Evolutionary conservation across 805 yeast genomes (phyloP).

Genomic region (Ogataea siamensis): DNA sequence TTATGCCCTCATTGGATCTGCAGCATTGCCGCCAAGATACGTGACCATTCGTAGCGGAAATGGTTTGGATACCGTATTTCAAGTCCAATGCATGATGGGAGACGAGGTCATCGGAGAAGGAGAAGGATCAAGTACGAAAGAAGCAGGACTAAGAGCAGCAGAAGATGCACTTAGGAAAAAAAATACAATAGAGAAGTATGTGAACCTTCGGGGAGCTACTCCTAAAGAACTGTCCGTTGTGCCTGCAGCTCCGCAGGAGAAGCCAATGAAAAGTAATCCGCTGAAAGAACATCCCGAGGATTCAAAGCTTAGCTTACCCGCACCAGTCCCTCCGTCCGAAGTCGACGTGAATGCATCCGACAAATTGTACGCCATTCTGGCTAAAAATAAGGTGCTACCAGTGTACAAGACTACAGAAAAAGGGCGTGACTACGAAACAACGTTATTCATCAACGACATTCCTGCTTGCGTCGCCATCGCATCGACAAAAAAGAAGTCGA

Average conservation of each 20-base stretch:
- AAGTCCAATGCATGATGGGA: slow-evolving; percentile 65
- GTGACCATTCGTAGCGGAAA: slow-evolving; percentile 45
- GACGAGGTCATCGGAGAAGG: slow-evolving; percentile 73
- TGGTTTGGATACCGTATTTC: slow-evolving; percentile 50
- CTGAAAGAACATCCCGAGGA: slow-evolving; percentile 3
- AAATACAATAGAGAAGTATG: slow-evolving; percentile 60
- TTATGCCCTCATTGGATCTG: slow-evolving; percentile 78
- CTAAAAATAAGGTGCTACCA: slow-evolving; percentile 29
- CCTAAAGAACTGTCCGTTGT: slow-evolving; percentile 38
- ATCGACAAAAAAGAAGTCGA: slow-evolving; percentile 37
- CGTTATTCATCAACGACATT: slow-evolving; percentile 32
- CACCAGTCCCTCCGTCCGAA: slow-evolving; percentile 17
- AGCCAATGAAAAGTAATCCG: not conserved
- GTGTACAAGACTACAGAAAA: slow-evolving; percentile 28
- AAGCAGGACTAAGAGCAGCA: slow-evolving; percentile 86
- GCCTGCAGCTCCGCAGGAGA: slow-evolving; percentile 6
- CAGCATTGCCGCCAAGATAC: slow-evolving; percentile 61
- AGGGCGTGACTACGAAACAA: slow-evolving; percentile 25
- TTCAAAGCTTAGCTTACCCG: slow-evolving; percentile 4
- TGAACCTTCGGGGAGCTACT: slow-evolving; percentile 50
- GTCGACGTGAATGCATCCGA: slow-evolving; percentile 27
- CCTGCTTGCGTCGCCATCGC: slow-evolving; percentile 36
- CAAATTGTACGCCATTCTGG: slow-evolving; percentile 32
- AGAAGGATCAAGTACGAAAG: slow-evolving; percentile 61
- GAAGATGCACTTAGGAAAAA: slow-evolving; percentile 67